Evolutionary conservation across 441 rosid genomes (phyloP).

Genomic region (Erysimum cheiri): DNA sequence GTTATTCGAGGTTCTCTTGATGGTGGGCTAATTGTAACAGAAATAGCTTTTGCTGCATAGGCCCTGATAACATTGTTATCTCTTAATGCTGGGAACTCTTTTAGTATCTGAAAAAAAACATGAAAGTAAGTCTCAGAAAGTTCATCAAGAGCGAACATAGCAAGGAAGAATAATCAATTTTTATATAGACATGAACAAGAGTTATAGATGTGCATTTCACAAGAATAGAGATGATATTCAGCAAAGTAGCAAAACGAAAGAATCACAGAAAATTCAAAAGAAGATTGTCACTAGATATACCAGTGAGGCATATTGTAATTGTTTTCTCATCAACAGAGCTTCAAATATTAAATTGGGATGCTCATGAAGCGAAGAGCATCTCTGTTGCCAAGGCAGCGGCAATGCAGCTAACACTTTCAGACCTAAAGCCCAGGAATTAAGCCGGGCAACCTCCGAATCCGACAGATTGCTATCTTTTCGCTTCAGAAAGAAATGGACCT

Average conservation of each 20-base stretch:
- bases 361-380: slow-evolving; percentile 97
- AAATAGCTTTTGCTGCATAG: slow-evolving; percentile 94
- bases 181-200: slow-evolving; percentile 4
- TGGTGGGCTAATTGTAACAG: slow-evolving; percentile 74
- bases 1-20: slow-evolving; percentile 83
- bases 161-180: neutral
- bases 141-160: slow-evolving; percentile 31
- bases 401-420: slow-evolving; percentile 95
- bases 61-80: slow-evolving; percentile 70
- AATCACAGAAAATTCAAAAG: slow-evolving; percentile 17
- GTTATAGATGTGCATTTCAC: slow-evolving; percentile 7
- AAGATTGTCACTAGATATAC: slow-evolving; percentile 49
- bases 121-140: slow-evolving; percentile 40
- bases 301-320: slow-evolving; percentile 88
- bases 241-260: slow-evolving; percentile 36
- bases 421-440: slow-evolving; percentile 99
- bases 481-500: slow-evolving; percentile 98
- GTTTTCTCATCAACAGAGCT: slow-evolving; percentile 98
- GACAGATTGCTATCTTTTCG: slow-evolving; percentile 90
- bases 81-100: slow-evolving; percentile 88
- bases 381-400: slow-evolving; percentile 99
- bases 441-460: slow-evolving; percentile 80
- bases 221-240: slow-evolving; percentile 22
- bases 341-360: slow-evolving; percentile 92
- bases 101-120: slow-evolving; percentile 75